Conservation (phyloP, 306 rosid species). For the Notholithocarpus densiflorus region DNA sequence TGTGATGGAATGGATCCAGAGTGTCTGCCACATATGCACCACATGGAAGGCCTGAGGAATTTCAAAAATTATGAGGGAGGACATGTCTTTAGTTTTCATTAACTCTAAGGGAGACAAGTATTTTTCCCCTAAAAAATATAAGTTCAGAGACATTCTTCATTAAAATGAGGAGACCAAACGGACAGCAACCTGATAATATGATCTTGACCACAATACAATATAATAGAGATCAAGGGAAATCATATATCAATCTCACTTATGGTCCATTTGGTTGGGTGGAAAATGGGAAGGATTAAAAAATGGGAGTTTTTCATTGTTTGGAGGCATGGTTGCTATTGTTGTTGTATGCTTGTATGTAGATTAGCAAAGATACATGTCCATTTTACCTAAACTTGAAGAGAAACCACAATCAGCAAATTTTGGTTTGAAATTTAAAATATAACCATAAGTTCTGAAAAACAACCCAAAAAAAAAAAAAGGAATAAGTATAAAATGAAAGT, state of each 20-base stretch:
- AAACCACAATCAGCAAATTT: neutral
- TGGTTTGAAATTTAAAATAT: neutral
- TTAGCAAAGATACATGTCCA: neutral
- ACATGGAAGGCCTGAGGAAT: neutral
- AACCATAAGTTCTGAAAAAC: neutral
- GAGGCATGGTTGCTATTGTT: too few species aligned
- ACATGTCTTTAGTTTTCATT: neutral
- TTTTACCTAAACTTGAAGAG: neutral
- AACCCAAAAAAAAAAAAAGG: neutral
- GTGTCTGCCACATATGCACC: neutral
- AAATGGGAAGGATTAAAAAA: too few species aligned
- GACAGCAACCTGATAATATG: too few species aligned
- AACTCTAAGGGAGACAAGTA: neutral
- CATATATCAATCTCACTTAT: too few species aligned
- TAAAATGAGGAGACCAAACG: too few species aligned
- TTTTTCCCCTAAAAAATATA: neutral
- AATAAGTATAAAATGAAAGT: neutral
- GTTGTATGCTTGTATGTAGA: neutral
- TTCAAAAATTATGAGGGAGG: neutral
- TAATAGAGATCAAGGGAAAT: too few species aligned
- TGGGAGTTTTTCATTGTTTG: too few species aligned
- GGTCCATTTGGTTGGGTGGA: too few species aligned
- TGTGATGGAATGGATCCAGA: neutral
- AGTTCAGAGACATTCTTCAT: neutral
- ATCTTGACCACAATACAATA: too few species aligned